phyloP scores from a whole-genome alignment of 768 basidiomycete species.

The Trametes elegans region DNA sequence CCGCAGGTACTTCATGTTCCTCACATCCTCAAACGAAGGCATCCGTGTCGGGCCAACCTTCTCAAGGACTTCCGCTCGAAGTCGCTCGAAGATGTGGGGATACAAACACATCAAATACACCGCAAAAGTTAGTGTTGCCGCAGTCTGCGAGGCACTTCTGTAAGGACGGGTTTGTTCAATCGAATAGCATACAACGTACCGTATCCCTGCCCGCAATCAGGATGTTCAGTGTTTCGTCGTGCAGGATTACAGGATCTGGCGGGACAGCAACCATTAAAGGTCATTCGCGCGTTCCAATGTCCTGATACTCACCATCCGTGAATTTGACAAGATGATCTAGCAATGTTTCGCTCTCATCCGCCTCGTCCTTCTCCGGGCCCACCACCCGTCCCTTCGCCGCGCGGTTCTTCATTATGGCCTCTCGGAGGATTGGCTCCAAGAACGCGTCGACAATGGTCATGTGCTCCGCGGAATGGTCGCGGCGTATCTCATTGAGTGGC shows the following conservation, averaged over 20 bases:
- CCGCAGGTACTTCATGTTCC: constrained; percentile 35
- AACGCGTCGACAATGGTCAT: constrained; percentile 40
- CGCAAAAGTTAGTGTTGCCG: constrained; percentile 32
- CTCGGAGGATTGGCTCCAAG: constrained; percentile 39
- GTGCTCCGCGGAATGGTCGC: constrained; percentile 30
- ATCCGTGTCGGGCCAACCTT: constrained; percentile 27
- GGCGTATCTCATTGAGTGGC: constrained; percentile 39
- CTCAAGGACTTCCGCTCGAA: constrained; percentile 34
- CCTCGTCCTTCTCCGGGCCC: constrained; percentile 4
- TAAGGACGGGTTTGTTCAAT: no score
- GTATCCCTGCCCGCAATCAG: constrained; percentile 36
- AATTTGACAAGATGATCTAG: constrained; percentile 39
- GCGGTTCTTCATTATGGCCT: constrained; percentile 21
- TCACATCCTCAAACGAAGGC: constrained; percentile 34
- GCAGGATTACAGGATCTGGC: constrained; percentile 31
- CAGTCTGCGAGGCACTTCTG: constrained; percentile 23
- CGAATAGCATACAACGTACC: constrained; percentile 13
- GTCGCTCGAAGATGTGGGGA: constrained; percentile 29
- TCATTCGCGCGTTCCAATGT: not conserved
- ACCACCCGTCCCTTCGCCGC: constrained; percentile 2
- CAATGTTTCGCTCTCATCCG: constrained; percentile 36
- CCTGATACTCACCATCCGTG: constrained; percentile 35
- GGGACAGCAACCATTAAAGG: not conserved
- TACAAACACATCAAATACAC: constrained; percentile 34
- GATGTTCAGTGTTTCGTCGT: constrained; percentile 36